Evolutionary conservation across 179 eudicot genomes (phyloP).

Genomic region (Monotropa hypopitys): DNA sequence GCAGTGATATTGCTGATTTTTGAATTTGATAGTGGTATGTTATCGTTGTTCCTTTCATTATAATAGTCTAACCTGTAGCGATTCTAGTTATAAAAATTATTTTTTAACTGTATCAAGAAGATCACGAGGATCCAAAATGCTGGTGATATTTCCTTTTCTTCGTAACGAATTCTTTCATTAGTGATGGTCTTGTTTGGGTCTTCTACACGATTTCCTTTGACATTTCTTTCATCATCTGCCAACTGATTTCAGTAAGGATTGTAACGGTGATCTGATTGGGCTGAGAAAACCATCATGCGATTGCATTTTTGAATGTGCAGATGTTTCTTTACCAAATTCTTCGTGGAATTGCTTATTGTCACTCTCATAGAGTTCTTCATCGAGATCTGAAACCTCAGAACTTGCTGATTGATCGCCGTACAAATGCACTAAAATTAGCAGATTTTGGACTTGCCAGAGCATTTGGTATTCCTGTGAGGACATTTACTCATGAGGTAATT

Average conservation of each 20-base stretch:
- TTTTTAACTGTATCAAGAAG: no score
- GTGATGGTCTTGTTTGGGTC: not conserved
- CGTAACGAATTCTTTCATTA: not conserved
- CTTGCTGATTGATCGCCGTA: conserved; percentile 77
- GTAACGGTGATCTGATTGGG: not conserved
- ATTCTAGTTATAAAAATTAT: not conserved
- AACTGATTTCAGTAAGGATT: not conserved
- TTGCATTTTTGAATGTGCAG: conserved; percentile 27
- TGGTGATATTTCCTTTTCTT: not conserved
- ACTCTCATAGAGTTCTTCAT: conserved; percentile 93
- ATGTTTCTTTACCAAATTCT: conserved; percentile 83
- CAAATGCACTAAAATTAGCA: conserved; percentile 86
- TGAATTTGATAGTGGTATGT: not conserved
- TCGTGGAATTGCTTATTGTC: conserved; percentile 95
- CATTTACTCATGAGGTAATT: conserved; percentile 86
- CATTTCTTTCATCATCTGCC: not conserved
- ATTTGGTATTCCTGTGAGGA: conserved; percentile 94
- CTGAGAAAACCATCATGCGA: not conserved
- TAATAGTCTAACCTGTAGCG: not conserved
- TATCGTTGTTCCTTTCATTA: not conserved
- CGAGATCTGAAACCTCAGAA: conserved; percentile 93
- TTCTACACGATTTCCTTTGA: not conserved
- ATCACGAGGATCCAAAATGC: not conserved
- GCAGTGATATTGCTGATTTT: not conserved
- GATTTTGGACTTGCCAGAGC: conserved; percentile 98